A percentile compares a stretch with the other conserved stretches of the same genome.
phyloP scores from a whole-genome alignment of 768 basidiomycete genomes.

The Pleurotus platypus region DNA sequence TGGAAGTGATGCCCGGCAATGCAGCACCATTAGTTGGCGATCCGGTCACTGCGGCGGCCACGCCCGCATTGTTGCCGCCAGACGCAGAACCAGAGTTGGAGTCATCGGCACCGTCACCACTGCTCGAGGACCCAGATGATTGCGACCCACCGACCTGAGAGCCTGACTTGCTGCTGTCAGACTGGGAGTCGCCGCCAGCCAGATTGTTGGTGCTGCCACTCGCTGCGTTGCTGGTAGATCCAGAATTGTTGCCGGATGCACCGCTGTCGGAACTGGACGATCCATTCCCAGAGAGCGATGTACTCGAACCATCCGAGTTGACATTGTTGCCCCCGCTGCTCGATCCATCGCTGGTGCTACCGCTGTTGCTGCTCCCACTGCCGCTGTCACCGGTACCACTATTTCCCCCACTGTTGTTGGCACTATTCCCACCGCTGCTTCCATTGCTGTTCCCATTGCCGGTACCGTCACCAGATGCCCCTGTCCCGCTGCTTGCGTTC shows the following conservation, averaged over 20 bases:
- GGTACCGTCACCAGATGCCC: not conserved
- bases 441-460: not conserved
- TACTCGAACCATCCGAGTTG: not conserved
- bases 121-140: not conserved
- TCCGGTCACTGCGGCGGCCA: not conserved
- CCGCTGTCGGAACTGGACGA: no score
- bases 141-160: slow-evolving; percentile 1
- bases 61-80: not conserved
- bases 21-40: not conserved
- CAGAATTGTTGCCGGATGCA: not conserved
- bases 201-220: not conserved
- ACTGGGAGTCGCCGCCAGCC: slow-evolving; percentile 9
- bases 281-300: not conserved
- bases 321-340: slow-evolving; percentile 6
- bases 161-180: not conserved
- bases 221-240: not conserved
- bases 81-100: not conserved
- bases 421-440: slow-evolving; percentile 1
- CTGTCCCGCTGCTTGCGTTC: not conserved
- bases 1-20: not conserved
- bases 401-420: not conserved
- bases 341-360: not conserved
- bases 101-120: slow-evolving; percentile 7
- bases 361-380: not conserved
- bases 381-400: not conserved